Evolutionary conservation across 2,329 filamentous ascomycete species (phyloP), one percentile per base, ranked within the genome.

Genomic region (Orbilia blumenaviensis): DNA sequence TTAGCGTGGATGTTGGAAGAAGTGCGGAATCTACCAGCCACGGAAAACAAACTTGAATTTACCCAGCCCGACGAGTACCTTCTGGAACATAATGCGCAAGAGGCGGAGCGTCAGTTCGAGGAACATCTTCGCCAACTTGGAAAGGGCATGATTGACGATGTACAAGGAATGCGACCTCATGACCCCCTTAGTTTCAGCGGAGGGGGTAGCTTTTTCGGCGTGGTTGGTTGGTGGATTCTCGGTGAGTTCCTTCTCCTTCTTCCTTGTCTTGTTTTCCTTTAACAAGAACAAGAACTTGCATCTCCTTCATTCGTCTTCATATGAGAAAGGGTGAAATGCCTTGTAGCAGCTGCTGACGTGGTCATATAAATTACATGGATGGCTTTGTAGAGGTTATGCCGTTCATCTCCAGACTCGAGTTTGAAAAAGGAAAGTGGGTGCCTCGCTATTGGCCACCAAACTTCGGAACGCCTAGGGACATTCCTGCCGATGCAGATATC

Each of bases 1-100:
- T 81, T 87, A 0, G 83, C 83, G 7, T 87, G 86, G 86, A 87
- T 87, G 86, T 84, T 87, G 38, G 82, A 83, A 1, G 86, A 87
- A 77, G 80, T 86, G 3, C 67, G 79, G 8, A 78, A 79, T 32
- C 61, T 82, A 10, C 72, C 63, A 32, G n/a, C 68, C 21, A 75
- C 63, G 25, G 78, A 78, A 48, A 77, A 77, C 16, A 63, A 77
- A 23, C 63, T 68, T 5, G 56, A 77, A 18, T 76, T 76, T 54
- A 76, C 64, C 29, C 72, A 76, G 14, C 72, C 72, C 1, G 72
- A 76, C 2, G 72, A 76, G 16, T 76, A 42, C 21, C 23, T 69
- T 2, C 7, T 76, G 8, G 72, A 76, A 34, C 29, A 66, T 27
- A 29, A 41, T 16, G 64, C 58, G 8, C 18, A 50, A n/a, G 58